Evolutionary conservation across 2,329 filamentous ascomycete species (phyloP).

Genomic region (Sphaerulina populicola): DNA sequence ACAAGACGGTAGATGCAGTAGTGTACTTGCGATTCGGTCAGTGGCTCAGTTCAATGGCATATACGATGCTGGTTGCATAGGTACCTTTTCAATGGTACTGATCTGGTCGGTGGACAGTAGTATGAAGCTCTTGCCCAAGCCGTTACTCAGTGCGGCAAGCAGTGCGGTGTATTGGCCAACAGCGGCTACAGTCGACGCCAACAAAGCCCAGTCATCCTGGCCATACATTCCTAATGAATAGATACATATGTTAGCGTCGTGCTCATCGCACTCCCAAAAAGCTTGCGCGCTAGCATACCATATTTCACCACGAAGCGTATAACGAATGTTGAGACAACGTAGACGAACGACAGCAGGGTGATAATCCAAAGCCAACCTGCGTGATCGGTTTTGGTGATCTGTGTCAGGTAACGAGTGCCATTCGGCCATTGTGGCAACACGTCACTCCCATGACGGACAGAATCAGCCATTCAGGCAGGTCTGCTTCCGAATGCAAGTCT

Average conservation of each 20-base stretch:
- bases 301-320: conserved; percentile 21
- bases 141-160: conserved; percentile 17
- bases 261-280: background rate
- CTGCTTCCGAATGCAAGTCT: background rate
- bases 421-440: conserved; percentile 11
- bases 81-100: conserved; percentile 10
- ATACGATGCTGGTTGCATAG: background rate
- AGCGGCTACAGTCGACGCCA: conserved; percentile 21
- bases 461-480: conserved; percentile 1
- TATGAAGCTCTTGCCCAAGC: conserved; percentile 15
- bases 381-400: conserved; percentile 16
- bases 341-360: conserved; percentile 18
- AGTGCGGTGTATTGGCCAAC: conserved; percentile 23
- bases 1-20: conserved; percentile 14
- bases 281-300: conserved; percentile 3
- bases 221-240: conserved; percentile 17
- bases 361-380: conserved; percentile 20
- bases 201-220: conserved; percentile 26
- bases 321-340: conserved; percentile 14
- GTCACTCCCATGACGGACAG: background rate
- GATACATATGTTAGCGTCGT: background rate
- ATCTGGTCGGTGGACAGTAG: conserved; percentile 7
- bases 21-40: conserved; percentile 10
- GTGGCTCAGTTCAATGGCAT: background rate
- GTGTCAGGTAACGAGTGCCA: conserved; percentile 17